Conservation (phyloP, 176 grass and related monocot species). For the Pontederia paniculata region DNA sequence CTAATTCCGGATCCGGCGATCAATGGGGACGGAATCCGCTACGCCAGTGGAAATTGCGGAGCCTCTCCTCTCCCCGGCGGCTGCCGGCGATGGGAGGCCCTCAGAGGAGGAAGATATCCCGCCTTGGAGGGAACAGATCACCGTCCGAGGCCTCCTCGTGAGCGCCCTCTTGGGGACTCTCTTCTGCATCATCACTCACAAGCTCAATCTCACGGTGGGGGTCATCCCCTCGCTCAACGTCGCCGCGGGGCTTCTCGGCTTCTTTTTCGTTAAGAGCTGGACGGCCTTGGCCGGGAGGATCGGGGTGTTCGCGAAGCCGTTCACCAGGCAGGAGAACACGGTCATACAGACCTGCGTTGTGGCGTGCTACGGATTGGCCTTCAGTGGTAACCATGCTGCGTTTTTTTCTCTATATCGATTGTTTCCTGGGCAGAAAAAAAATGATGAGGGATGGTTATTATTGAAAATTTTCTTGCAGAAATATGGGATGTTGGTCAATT, state of each 20-base stretch:
- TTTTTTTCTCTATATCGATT: background rate
- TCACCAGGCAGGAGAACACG: conserved; percentile 92
- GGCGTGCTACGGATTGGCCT: conserved; percentile 68
- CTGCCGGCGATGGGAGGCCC: background rate
- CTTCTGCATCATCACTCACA: conserved; percentile 74
- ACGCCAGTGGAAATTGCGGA: conserved; percentile 23
- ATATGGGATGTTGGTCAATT: too few species aligned
- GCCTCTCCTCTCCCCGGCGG: conserved; percentile 25
- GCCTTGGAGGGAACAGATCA: conserved; percentile 62
- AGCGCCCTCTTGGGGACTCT: conserved; percentile 52
- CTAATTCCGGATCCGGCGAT: background rate
- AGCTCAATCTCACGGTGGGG: conserved; percentile 70
- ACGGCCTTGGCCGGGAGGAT: conserved; percentile 24
- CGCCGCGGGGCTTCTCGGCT: conserved; percentile 55
- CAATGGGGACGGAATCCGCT: conserved; percentile 33
- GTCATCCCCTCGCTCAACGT: conserved; percentile 73
- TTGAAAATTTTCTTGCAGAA: too few species aligned
- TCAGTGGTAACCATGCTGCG: conserved; percentile 39
- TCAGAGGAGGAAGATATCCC: conserved; percentile 28
- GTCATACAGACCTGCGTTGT: conserved; percentile 85
- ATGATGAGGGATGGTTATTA: too few species aligned
- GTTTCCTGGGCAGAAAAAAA: background rate
- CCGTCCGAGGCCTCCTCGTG: conserved; percentile 39
- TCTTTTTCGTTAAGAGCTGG: conserved; percentile 54
- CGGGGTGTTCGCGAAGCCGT: conserved; percentile 42